Percentiles rank a stretch among this genome's conserved stretches.
These are phyloP conservation scores for Pyracantha coccinea DNA, from an alignment of 331 rosid genomes.

Conservation along the genomic window DNA sequence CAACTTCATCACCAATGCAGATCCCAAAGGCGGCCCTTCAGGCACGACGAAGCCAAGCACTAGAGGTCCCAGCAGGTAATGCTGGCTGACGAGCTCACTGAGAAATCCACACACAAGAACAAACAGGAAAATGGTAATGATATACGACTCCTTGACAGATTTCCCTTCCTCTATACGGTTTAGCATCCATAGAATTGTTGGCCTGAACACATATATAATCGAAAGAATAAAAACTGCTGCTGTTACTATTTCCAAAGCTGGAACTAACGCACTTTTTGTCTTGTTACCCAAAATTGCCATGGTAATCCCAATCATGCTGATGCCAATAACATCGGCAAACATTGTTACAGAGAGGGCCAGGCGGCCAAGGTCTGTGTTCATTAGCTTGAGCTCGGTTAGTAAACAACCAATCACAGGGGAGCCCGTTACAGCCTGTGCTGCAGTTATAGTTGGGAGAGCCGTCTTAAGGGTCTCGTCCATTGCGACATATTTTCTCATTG, in stretches of 20 bases:
- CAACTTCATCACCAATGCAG: conserved; percentile 30
- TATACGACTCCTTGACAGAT: conserved; percentile 10
- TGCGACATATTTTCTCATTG: conserved; percentile 5
- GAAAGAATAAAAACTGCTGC: neutral
- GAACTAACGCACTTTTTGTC: neutral
- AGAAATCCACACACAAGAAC: conserved; percentile 24
- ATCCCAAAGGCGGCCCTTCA: conserved; percentile 59
- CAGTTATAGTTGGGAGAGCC: conserved; percentile 21
- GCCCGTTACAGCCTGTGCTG: conserved; percentile 33
- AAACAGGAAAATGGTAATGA: conserved; percentile 15
- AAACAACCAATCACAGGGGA: conserved; percentile 38
- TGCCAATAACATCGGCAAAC: conserved; percentile 30
- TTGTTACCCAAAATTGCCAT: conserved; percentile 6
- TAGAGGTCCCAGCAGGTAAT: conserved; percentile 45
- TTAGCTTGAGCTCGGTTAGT: conserved; percentile 44
- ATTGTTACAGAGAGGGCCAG: conserved; percentile 38
- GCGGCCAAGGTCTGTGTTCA: conserved; percentile 56
- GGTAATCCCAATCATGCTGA: neutral
- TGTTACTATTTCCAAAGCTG: conserved; percentile 1
- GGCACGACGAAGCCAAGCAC: conserved; percentile 47
- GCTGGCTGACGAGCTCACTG: conserved; percentile 47
- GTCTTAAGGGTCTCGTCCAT: conserved; percentile 6
- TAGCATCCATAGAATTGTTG: conserved; percentile 17
- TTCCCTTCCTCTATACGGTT: conserved; percentile 11
- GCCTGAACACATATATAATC: conserved; percentile 22